These are phyloP conservation scores for Penicillium diatomitis DNA, from an alignment of 495 filamentous ascomycete genomes.

Conservation along the genomic window DNA sequence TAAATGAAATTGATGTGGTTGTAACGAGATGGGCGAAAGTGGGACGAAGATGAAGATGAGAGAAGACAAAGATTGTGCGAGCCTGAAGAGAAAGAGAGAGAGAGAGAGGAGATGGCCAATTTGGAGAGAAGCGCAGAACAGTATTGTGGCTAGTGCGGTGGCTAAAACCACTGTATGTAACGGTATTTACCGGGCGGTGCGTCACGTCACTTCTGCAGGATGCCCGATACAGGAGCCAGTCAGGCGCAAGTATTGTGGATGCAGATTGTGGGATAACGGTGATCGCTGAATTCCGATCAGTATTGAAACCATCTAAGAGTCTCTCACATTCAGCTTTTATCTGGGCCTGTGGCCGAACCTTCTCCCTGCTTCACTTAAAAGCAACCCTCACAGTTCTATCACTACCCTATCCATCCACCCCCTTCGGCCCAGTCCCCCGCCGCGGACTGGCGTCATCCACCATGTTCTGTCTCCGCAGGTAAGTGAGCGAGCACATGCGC, in stretches of 20 bases:
- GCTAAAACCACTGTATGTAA: neutral
- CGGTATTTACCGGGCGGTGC: neutral
- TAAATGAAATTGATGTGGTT: neutral
- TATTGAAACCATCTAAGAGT: no score
- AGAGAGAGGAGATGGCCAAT: neutral
- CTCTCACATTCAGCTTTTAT: no score
- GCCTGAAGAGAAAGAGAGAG: no score
- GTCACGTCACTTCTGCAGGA: no score
- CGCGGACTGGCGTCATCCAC: conserved; percentile 7
- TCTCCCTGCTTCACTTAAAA: no score
- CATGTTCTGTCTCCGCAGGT: conserved; percentile 86
- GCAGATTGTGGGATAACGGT: no score
- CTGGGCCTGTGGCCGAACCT: no score
- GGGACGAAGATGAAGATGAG: conserved; percentile 13
- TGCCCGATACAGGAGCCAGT: no score
- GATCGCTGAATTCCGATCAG: no score
- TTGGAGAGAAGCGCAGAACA: conserved; percentile 13
- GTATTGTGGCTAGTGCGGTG: conserved; percentile 14
- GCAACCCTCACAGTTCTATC: no score
- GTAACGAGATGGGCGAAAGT: conserved; percentile 6
- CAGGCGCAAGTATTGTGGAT: no score
- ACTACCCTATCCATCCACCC: neutral
- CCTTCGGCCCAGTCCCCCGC: neutral
- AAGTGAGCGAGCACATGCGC: conserved; percentile 9
- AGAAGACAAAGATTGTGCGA: neutral